These are phyloP conservation scores for Apiosordaria backusii DNA, from an alignment of 495 filamentous ascomycete genomes.

Conservation along the genomic window DNA sequence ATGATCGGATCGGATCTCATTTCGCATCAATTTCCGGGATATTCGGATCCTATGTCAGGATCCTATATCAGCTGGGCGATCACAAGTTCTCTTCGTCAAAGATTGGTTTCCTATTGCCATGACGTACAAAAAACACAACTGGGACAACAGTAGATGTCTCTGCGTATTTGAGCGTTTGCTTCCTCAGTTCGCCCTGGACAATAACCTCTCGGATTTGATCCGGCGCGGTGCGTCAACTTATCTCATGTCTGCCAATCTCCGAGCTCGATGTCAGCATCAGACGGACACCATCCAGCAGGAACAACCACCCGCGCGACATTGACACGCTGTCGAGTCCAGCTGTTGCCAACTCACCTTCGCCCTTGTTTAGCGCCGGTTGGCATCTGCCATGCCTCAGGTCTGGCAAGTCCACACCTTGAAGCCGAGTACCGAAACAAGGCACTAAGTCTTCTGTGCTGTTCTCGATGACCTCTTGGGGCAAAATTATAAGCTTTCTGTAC, in stretches of 20 bases:
- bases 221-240: not conserved
- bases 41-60: not conserved
- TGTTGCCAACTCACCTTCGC: slow-evolving; percentile 4
- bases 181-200: not conserved
- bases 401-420: not conserved
- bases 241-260: not conserved
- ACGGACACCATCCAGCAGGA: not conserved
- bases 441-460: not conserved
- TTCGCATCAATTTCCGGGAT: not conserved
- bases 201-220: not conserved
- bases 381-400: not conserved
- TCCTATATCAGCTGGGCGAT: not conserved
- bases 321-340: slow-evolving; percentile 7
- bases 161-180: not conserved
- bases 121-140: not conserved
- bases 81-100: not conserved
- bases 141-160: not conserved
- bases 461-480: not conserved
- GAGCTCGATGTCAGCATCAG: not conserved
- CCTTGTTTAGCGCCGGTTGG: slow-evolving; percentile 1
- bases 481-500: not conserved
- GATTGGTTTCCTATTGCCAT: not conserved
- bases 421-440: not conserved
- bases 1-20: slow-evolving; percentile 6
- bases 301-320: not conserved